Conservation (phyloP, 495 filamentous ascomycete genomes). For the Trypethelium eluteriae region DNA sequence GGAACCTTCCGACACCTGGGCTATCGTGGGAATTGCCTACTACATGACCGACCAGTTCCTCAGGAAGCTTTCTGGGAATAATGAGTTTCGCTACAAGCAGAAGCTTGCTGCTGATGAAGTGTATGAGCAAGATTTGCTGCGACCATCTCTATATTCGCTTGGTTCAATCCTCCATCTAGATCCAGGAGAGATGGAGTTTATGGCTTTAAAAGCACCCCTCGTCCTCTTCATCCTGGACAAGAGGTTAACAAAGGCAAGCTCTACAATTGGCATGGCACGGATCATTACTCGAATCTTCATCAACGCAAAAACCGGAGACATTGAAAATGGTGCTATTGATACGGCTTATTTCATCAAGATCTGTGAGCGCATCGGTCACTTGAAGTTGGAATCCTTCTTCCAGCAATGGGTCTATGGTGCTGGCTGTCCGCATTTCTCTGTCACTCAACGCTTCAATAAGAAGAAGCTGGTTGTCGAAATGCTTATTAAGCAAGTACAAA, state of each 20-base stretch:
- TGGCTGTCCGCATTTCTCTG: slow-evolving; percentile 78
- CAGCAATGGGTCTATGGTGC: slow-evolving; percentile 84
- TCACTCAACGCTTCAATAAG: slow-evolving; percentile 90
- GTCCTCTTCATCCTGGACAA: slow-evolving; percentile 91
- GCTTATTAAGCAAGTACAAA: slow-evolving; percentile 75
- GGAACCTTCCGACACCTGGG: slow-evolving; percentile 74
- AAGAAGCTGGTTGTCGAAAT: slow-evolving; percentile 95
- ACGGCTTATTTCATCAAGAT: slow-evolving; percentile 65
- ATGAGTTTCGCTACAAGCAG: slow-evolving; percentile 85
- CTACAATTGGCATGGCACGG: slow-evolving; percentile 71
- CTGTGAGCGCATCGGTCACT: slow-evolving; percentile 81
- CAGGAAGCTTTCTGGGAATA: slow-evolving; percentile 81
- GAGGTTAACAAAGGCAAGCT: slow-evolving; percentile 76
- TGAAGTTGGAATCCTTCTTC: slow-evolving; percentile 79
- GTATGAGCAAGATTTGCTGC: slow-evolving; percentile 68
- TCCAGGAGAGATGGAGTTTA: slow-evolving; percentile 73
- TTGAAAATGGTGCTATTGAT: slow-evolving; percentile 63
- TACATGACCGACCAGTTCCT: slow-evolving; percentile 91
- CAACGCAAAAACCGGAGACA: slow-evolving; percentile 68
- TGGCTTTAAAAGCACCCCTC: slow-evolving; percentile 82
- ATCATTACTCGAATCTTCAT: slow-evolving; percentile 76
- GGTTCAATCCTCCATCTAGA: slow-evolving; percentile 74
- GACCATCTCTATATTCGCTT: slow-evolving; percentile 74
- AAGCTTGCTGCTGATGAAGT: slow-evolving; percentile 77
- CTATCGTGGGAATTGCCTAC: slow-evolving; percentile 82